Percentiles rank a stretch among this genome's conserved stretches.
Conservation (phyloP, 208 protist genomes). For the Acanthamoeba lenticulata region DNA sequence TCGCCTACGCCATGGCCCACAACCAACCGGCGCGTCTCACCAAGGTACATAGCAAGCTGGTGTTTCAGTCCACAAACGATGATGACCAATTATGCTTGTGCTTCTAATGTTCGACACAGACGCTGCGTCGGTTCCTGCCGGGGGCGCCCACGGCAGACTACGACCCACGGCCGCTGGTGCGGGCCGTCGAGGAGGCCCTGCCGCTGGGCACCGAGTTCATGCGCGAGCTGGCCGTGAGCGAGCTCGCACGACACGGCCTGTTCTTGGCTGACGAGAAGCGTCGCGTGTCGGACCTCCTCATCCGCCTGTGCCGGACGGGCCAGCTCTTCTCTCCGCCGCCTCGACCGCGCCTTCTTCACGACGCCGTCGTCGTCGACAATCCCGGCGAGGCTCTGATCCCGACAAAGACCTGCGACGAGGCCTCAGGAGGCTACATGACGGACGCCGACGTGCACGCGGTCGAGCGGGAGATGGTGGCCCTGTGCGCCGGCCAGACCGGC, state of each 20-base stretch:
- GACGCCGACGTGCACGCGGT: not conserved
- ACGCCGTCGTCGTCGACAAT: not conserved
- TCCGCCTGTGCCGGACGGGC: constrained; percentile 17
- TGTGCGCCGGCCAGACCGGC: not conserved
- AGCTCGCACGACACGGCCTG: constrained; percentile 19
- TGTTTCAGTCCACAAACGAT: too few relatives aligned
- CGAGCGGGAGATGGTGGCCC: not conserved
- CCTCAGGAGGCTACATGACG: constrained; percentile 5
- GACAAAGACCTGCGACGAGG: too few relatives aligned
- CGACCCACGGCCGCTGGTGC: not conserved
- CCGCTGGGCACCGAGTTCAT: not conserved
- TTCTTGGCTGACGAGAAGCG: constrained; percentile 7
- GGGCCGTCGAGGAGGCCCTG: not conserved
- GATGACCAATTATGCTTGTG: not conserved
- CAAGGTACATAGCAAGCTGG: not conserved
- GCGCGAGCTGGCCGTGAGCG: not conserved
- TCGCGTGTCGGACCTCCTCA: not conserved
- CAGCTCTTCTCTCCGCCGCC: constrained; percentile 35
- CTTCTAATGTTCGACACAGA: not conserved
- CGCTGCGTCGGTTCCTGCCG: not conserved
- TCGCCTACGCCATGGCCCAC: constrained; percentile 1
- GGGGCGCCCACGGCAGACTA: not conserved
- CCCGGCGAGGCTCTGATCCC: not conserved
- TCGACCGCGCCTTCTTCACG: not conserved
- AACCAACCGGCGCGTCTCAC: constrained; percentile 11